These are phyloP conservation scores for Gloeophyllum trabeum DNA, from an alignment of 768 basidiomycete species.

Conservation along the genomic window DNA sequence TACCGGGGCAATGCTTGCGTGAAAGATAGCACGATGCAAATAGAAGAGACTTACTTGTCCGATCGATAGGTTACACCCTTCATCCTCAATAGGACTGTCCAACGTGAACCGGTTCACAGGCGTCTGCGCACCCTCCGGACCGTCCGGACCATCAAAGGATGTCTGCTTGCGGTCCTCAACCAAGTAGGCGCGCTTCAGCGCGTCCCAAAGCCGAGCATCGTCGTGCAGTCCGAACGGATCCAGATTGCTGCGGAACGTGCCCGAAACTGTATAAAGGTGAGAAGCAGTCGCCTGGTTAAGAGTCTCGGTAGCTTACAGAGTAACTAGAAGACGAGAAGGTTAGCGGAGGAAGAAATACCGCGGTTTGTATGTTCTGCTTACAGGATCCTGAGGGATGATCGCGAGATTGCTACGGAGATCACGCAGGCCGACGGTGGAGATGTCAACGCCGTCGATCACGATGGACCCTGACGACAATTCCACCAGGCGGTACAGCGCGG, in stretches of 20 bases:
- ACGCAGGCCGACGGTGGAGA: constrained; percentile 67
- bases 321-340: background rate
- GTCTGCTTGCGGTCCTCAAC: constrained; percentile 36
- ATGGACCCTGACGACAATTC: constrained; percentile 72
- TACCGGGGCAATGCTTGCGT: too few relatives aligned
- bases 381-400: constrained; percentile 80
- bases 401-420: constrained; percentile 59
- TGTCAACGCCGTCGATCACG: constrained; percentile 72
- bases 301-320: constrained; percentile 8
- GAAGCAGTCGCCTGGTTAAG: too few relatives aligned
- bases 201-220: constrained; percentile 80
- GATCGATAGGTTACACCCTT: constrained; percentile 76
- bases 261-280: constrained; percentile 39
- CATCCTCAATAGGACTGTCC: constrained; percentile 77
- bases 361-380: constrained; percentile 25
- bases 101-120: constrained; percentile 55
- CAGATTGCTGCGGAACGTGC: constrained; percentile 76
- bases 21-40: too few relatives aligned
- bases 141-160: constrained; percentile 20
- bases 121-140: constrained; percentile 26
- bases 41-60: constrained; percentile 41
- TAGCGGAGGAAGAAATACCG: constrained; percentile 5
- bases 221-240: constrained; percentile 81
- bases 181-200: constrained; percentile 75
- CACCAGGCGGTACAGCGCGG: constrained; percentile 75